Conservation (phyloP, 140 eudicot genomes). For the Stevia rebaudiana region DNA sequence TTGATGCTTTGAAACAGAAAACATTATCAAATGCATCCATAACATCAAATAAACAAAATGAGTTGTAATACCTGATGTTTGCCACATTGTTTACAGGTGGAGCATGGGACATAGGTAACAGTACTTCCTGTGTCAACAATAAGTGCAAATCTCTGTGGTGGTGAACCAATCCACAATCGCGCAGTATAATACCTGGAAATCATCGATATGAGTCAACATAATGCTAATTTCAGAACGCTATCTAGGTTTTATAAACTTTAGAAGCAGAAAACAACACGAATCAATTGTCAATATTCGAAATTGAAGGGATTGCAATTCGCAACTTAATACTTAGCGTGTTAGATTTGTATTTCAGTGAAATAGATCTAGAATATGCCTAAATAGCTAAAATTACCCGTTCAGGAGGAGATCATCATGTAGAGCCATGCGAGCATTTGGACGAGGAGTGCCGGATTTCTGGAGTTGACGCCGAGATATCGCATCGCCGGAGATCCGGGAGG, state of each 20-base stretch:
- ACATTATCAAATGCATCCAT: neutral
- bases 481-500: slow-evolving; percentile 30
- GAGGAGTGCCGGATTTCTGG: slow-evolving; percentile 25
- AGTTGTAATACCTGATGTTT: slow-evolving; percentile 63
- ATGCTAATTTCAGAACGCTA: neutral
- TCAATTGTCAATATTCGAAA: neutral
- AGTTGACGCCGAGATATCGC: slow-evolving; percentile 54
- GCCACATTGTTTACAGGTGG: slow-evolving; percentile 93
- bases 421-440: slow-evolving; percentile 77
- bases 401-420: slow-evolving; percentile 88
- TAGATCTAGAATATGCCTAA: slow-evolving; percentile 13
- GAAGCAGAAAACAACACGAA: neutral
- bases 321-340: neutral
- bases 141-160: slow-evolving; percentile 84
- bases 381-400: slow-evolving; percentile 54
- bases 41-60: neutral
- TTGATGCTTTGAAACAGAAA: slow-evolving; percentile 4
- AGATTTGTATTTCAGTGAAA: slow-evolving; percentile 1
- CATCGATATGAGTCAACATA: slow-evolving; percentile 11
- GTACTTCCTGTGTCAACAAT: slow-evolving; percentile 98
- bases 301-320: neutral
- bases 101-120: slow-evolving; percentile 91
- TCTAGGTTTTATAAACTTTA: neutral
- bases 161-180: slow-evolving; percentile 80
- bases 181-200: slow-evolving; percentile 80